These are phyloP conservation scores for Heterobasidion parviporum DNA, from an alignment of 1,284 basidiomycete species.

Conservation along the genomic window DNA sequence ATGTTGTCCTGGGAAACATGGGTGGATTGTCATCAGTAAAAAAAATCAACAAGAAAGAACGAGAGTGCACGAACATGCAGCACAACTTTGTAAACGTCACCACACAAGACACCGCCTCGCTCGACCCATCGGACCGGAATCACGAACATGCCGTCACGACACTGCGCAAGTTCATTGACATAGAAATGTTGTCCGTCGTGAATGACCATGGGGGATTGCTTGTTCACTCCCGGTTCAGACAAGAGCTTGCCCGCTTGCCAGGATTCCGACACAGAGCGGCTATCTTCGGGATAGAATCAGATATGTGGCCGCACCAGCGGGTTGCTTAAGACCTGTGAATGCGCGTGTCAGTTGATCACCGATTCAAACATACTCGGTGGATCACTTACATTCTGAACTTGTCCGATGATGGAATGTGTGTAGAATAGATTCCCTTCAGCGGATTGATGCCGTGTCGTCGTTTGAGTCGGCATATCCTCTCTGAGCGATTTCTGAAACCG, in stretches of 20 bases:
- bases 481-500: conserved; percentile 16
- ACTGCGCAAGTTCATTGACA: conserved; percentile 20
- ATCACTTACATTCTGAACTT: conserved; percentile 21
- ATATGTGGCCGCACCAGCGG: conserved; percentile 22
- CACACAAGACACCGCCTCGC: neutral
- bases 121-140: conserved; percentile 14
- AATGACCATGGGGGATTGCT: conserved; percentile 22
- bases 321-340: conserved; percentile 26
- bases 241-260: conserved; percentile 23
- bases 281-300: conserved; percentile 22
- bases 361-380: no score
- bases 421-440: conserved; percentile 22
- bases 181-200: conserved; percentile 13
- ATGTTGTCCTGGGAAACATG: no score
- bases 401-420: conserved; percentile 18
- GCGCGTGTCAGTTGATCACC: no score
- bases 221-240: conserved; percentile 15
- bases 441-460: conserved; percentile 16
- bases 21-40: no score
- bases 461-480: conserved; percentile 6
- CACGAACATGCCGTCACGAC: conserved; percentile 14
- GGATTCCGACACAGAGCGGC: conserved; percentile 18
- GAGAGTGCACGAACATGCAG: no score
- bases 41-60: no score
- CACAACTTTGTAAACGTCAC: conserved; percentile 4